Percentiles rank a stretch among this genome's conserved stretches.
These are phyloP conservation scores for Pleurotus platypus DNA, from an alignment of 768 basidiomycete genomes.

Conservation along the genomic window DNA sequence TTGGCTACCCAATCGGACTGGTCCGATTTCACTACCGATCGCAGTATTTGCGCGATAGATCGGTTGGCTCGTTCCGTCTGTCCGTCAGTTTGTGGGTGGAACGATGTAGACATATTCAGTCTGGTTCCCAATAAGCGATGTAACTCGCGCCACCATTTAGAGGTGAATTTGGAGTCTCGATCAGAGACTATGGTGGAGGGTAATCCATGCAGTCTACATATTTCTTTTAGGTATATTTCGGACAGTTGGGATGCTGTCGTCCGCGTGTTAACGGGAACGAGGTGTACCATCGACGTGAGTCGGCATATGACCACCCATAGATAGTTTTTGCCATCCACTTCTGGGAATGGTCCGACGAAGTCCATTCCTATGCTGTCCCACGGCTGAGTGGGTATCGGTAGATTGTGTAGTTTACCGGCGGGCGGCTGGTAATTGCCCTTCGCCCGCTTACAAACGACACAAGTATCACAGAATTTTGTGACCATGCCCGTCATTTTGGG, in stretches of 20 bases:
- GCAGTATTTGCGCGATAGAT: constrained; percentile 27
- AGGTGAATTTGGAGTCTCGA: constrained; percentile 30
- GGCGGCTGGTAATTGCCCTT: constrained; percentile 17
- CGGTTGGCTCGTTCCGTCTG: constrained; percentile 23
- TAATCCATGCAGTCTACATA: constrained; percentile 26
- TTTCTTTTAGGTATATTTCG: constrained; percentile 23
- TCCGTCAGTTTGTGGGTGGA: constrained; percentile 39
- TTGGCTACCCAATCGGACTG: constrained; percentile 28
- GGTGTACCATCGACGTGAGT: constrained; percentile 12
- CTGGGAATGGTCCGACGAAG: constrained; percentile 15
- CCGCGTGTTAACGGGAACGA: constrained; percentile 19
- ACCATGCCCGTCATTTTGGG: constrained; percentile 17
- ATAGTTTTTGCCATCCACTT: constrained; percentile 21
- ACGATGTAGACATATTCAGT: constrained; percentile 31
- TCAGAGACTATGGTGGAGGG: constrained; percentile 28
- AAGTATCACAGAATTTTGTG: constrained; percentile 17
- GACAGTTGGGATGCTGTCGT: constrained; percentile 23
- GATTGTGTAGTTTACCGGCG: constrained; percentile 23
- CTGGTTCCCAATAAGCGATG: constrained; percentile 22
- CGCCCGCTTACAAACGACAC: constrained; percentile 18
- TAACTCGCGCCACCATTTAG: constrained; percentile 27
- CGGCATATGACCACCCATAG: constrained; percentile 27
- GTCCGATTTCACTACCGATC: constrained; percentile 15
- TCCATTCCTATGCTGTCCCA: constrained; percentile 37
- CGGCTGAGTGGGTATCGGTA: constrained; percentile 24